A percentile compares a stretch with the other conserved stretches of the same genome.
Evolutionary conservation across 257 asterid genomes (phyloP).

Genomic region (Penstemon newberryi): DNA sequence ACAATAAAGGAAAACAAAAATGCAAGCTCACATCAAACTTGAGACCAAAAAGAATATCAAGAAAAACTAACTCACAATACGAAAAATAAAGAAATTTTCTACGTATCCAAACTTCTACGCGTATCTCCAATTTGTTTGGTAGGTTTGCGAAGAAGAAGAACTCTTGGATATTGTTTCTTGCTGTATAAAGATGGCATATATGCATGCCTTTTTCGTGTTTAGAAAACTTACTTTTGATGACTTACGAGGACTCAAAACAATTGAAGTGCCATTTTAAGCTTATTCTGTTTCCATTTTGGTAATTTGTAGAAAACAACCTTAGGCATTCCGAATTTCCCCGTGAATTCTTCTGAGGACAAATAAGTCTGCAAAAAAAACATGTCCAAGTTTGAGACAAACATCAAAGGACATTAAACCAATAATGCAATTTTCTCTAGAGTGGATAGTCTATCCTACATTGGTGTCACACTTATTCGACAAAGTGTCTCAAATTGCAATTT

Average conservation of each 20-base stretch:
- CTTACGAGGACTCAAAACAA: slow-evolving; percentile 28
- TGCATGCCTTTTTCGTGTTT: too few species aligned
- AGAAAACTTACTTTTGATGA: too few species aligned
- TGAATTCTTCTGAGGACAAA: slow-evolving; percentile 63
- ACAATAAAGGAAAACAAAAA: slow-evolving; percentile 24
- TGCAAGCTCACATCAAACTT: slow-evolving; percentile 66
- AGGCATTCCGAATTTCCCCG: slow-evolving; percentile 69
- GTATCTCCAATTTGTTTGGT: too few species aligned
- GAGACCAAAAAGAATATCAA: slow-evolving; percentile 52
- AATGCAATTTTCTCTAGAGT: too few species aligned
- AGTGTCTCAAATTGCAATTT: too few species aligned
- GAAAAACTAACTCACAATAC: not conserved
- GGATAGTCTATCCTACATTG: too few species aligned
- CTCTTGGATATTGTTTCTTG: too few species aligned
- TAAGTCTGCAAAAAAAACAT: slow-evolving; percentile 50
- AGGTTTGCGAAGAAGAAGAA: too few species aligned
- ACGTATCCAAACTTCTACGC: too few species aligned
- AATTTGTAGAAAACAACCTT: slow-evolving; percentile 59
- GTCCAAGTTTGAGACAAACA: slow-evolving; percentile 12
- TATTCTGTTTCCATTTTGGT: slow-evolving; percentile 86
- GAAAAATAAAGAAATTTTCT: too few species aligned
- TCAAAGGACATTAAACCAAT: not conserved
- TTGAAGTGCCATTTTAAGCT: slow-evolving; percentile 56
- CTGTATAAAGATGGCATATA: too few species aligned
- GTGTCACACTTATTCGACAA: too few species aligned